Base-by-base conservation (phyloP, 805 yeast species). In the Suhomyces xylopsoci region DNA sequence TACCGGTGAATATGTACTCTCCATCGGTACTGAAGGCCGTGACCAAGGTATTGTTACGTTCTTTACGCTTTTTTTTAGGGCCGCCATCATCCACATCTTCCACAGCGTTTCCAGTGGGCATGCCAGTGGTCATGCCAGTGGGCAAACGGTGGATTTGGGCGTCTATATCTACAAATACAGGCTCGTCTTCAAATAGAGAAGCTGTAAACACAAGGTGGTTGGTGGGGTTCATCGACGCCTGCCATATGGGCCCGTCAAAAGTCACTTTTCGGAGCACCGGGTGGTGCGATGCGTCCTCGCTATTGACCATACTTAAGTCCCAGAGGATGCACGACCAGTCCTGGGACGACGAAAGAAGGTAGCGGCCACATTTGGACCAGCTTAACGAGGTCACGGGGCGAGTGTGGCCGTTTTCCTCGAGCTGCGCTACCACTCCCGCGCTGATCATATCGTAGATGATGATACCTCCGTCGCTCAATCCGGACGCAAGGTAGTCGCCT, bases 401-500 rank as follows among this genome's bases (percentile, higher is more conserved):
- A 1, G 83, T 78, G 62, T 93, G 97, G 4, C 86, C 84, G 45
- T 63, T 67, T 3, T 60, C 55, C 28, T 79, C 73, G 28, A 88
- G 69, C 9, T 79, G 76, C 2, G 81, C 77, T 5, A 90, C 73
- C 2, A 83, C 80, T 17, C 71, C 66, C 54, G 71, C 71, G 22
- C 94, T 87, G 60, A 86, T 89, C 61, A 82, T 76, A 65, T 90
- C 97, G 58, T 85, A 84, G 12, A 91, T 80, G 19, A 87, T 76
- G 6, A 90, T 81, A 0, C 85, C 73, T 0, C 97, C 97, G 64
- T 87, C 87, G 3, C 80, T 73, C 32, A 85, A 71, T 0, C 97
- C 97, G 2, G 88, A 80, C 0, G 97, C 97, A 4, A 91, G 67
- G 63, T 92, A 92, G 65, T 90, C 96, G 5, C 97, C 97, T 49